Evolutionary conservation across 2,329 filamentous ascomycete genomes (phyloP).

Genomic region (Aspergillus sp.): DNA sequence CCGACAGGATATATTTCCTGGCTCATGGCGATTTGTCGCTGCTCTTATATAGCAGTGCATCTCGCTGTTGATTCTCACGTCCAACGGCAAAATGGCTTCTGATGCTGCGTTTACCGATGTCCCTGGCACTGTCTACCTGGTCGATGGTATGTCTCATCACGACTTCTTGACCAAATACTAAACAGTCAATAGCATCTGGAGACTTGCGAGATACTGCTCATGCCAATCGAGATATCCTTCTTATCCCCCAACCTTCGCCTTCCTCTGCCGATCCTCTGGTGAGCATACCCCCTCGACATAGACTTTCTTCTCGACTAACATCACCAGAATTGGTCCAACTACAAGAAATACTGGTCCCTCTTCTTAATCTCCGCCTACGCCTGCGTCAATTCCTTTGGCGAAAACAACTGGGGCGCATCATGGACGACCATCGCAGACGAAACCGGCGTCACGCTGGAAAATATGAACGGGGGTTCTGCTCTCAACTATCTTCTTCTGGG

Average conservation of each 20-base stretch:
- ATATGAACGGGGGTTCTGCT: conserved; percentile 39
- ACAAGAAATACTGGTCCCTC: conserved; percentile 37
- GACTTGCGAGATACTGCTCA: conserved; percentile 17
- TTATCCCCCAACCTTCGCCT: conserved; percentile 27
- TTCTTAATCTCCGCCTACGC: conserved; percentile 37
- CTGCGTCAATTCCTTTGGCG: conserved; percentile 37
- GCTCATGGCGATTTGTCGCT: too few species aligned
- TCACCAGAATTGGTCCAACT: conserved; percentile 26
- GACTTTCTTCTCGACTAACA: not conserved
- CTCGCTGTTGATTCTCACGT: not conserved
- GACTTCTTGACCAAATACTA: not conserved
- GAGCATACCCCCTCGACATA: not conserved
- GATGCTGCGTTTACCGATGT: conserved; percentile 21
- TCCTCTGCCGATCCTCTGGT: conserved; percentile 27
- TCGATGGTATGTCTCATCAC: conserved; percentile 18
- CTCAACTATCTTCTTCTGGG: conserved; percentile 39
- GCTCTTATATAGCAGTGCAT: not conserved
- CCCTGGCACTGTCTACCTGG: conserved; percentile 30
- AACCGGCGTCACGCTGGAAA: conserved; percentile 32
- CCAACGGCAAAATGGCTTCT: conserved; percentile 9
- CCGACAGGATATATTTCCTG: too few species aligned
- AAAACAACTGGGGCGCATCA: conserved; percentile 39
- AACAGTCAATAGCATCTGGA: conserved; percentile 8
- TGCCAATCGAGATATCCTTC: conserved; percentile 24
- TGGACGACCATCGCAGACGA: conserved; percentile 39